These are phyloP conservation scores for Ramularia endophylla DNA, from an alignment of 2,329 filamentous ascomycete genomes.

Conservation along the genomic window DNA sequence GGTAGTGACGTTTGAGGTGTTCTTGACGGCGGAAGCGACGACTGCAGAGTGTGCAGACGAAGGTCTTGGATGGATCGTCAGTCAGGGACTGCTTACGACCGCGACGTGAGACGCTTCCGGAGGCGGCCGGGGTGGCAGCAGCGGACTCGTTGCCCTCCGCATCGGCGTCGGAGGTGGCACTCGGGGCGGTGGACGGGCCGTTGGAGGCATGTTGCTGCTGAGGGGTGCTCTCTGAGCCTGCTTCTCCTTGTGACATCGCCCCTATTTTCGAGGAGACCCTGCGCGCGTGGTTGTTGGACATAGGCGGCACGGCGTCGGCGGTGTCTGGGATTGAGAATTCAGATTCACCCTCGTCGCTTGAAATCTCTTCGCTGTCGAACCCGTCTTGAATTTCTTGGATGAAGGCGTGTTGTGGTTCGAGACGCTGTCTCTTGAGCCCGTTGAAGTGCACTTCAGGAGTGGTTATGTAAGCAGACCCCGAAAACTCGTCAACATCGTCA, in stretches of 20 bases:
- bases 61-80: slow-evolving; percentile 97
- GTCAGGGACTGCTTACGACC: slow-evolving; percentile 98
- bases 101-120: slow-evolving; percentile 70
- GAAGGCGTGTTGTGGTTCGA: slow-evolving; percentile 54
- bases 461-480: slow-evolving; percentile 63
- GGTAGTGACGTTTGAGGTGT: slow-evolving; percentile 97
- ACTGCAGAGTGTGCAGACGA: slow-evolving; percentile 93
- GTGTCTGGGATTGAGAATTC: slow-evolving; percentile 35
- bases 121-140: slow-evolving; percentile 24
- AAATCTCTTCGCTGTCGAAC: slow-evolving; percentile 69
- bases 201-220: slow-evolving; percentile 25
- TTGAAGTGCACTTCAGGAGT: slow-evolving; percentile 56
- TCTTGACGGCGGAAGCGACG: slow-evolving; percentile 97
- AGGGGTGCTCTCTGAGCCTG: slow-evolving; percentile 41
- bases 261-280: slow-evolving; percentile 26
- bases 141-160: slow-evolving; percentile 21
- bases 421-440: slow-evolving; percentile 64
- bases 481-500: slow-evolving; percentile 86
- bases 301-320: slow-evolving; percentile 22
- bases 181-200: slow-evolving; percentile 38
- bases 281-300: slow-evolving; percentile 18
- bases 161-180: slow-evolving; percentile 19
- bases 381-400: slow-evolving; percentile 67
- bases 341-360: slow-evolving; percentile 66
- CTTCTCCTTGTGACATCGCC: slow-evolving; percentile 40